Base-by-base conservation (phyloP, 805 yeast genomes). In the Ogataea degrootiae region DNA sequence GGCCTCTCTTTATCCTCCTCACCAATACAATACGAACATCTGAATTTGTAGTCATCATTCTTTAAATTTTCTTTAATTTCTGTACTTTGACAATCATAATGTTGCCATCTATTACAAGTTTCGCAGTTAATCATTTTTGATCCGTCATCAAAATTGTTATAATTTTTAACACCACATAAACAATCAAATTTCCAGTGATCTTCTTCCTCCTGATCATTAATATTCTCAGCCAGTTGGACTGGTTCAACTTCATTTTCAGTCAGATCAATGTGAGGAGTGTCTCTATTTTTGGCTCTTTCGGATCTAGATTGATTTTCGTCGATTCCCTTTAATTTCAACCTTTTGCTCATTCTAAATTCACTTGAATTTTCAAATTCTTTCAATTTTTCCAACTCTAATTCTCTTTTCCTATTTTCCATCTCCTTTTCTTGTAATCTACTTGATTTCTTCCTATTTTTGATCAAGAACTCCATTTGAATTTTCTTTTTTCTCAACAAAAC, bases 371-470 rank as follows among this genome's bases (percentile, higher is more conserved):
- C 41, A n/a, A 23, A 37, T 21, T 72, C 78, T 47, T 76, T 71
- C 41, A 72, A 72, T 48, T 71, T 73, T 31, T 68, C 61, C 42
- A 68, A 68, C 44, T 72, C 72, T 19, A 76, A 79, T 52, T 85
- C 88, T 51, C 81, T 85, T 41, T 61, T 68, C 46, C 31, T 26
- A 11, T 62, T 71, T 43, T 68, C 74, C 50, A 66, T 68, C 51
- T 78, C 82, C 57, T 79, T 81, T 17, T 85, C 85, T 54, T 83
- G 87, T 39, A 87, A 64, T 64, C 94, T 74, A 1, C 89, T 79
- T 0, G 92, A 85, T 54, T 88, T 73, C 57, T 87, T 86, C 57
- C 94, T 74, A 47, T 85, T 78, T 4, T 82, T 82, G 58, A 87
- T 65, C 46, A 87, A 62, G 21, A 75, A 76, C 42, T 77, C 79